Base-by-base conservation (phyloP, 352 stramenopile species). In the Aphanomyces astaci region DNA sequence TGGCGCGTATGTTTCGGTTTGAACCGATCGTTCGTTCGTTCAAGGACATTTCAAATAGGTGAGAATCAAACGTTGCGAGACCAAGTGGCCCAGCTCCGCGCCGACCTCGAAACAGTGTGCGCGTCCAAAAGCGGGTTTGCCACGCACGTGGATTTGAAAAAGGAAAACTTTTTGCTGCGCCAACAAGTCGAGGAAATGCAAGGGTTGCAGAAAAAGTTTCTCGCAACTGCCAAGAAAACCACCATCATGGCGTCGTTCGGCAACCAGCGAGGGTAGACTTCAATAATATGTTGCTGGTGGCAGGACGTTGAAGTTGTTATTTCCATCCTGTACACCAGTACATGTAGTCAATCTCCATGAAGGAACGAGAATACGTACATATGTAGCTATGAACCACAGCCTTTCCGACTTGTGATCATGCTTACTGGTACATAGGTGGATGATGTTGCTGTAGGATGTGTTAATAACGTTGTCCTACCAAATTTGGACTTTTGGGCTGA, bases 151-250 rank as follows among this genome's bases (percentile, higher is more conserved):
- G 80, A 92, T 33, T 75, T 92, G 24, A 92, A 90, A 66, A 79
- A 82, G 33, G 84, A 92, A 63, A 92, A 92, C 52, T 77, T 76
- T 43, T 76, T 86, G 57, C 57, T 92, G 31, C 71, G 74, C n/a
- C 63, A 75, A 24, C 83, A 90, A 69, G 70, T 92, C 11, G 78
- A 89, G 28, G 84, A 92, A 66, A 75, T 92, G 64, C 87, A 92
- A 56, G 75, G 79, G 33, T 67, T 90, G 2, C 79, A 90, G 67
- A 78, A 78, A 46, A 75, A 76, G 45, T 90, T 87, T 64, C 72
- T 89, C 39, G 86, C 79, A 3, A 79, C 78, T n/a, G 80, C 78
- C 22, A 89, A 86, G 63, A 92, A 90, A 68, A 88, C 84, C 62
- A 88, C 74, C 45, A 87, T 90, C 72, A 78, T 71, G 36, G 89